A percentile compares a stretch with the other conserved stretches of the same genome.
These are phyloP conservation scores for Medicago ruthenica DNA, from an alignment of 306 rosid genomes.

Conservation along the genomic window DNA sequence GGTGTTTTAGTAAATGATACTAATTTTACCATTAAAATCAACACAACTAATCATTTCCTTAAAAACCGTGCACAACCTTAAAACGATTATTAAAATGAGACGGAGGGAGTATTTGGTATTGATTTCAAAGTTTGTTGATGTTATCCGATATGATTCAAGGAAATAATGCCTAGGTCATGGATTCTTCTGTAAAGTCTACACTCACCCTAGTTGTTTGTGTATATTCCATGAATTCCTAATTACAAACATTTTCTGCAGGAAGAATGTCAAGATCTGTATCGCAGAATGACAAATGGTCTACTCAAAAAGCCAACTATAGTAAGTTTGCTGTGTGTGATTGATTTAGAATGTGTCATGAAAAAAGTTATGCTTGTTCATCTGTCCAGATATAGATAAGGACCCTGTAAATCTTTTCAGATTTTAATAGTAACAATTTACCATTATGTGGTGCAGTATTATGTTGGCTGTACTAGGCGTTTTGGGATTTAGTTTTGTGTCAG, in stretches of 20 bases:
- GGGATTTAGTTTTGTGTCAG: neutral
- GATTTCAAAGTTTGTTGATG: constrained; percentile 18
- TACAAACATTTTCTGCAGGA: constrained; percentile 59
- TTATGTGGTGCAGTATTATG: neutral
- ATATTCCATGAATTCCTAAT: constrained; percentile 16
- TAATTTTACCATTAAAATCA: too few species aligned
- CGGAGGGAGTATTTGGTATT: neutral
- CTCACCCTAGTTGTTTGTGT: constrained; percentile 30
- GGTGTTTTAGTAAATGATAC: too few species aligned
- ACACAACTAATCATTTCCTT: too few species aligned
- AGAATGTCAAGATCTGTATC: constrained; percentile 74
- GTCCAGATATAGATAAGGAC: neutral
- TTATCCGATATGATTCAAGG: neutral
- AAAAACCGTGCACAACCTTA: too few species aligned
- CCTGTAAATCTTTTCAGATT: constrained; percentile 11
- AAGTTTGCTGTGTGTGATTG: constrained; percentile 49
- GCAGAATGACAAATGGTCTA: constrained; percentile 62
- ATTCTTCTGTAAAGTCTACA: constrained; percentile 33
- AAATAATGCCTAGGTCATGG: constrained; percentile 29
- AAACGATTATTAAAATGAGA: too few species aligned
- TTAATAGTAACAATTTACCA: neutral
- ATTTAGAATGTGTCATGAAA: neutral
- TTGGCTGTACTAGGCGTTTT: neutral
- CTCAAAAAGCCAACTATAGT: constrained; percentile 73
- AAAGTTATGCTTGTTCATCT: constrained; percentile 13